These are phyloP conservation scores for Bocquillonia castaneifolia DNA, from an alignment of 441 rosid genomes.

Conservation along the genomic window DNA sequence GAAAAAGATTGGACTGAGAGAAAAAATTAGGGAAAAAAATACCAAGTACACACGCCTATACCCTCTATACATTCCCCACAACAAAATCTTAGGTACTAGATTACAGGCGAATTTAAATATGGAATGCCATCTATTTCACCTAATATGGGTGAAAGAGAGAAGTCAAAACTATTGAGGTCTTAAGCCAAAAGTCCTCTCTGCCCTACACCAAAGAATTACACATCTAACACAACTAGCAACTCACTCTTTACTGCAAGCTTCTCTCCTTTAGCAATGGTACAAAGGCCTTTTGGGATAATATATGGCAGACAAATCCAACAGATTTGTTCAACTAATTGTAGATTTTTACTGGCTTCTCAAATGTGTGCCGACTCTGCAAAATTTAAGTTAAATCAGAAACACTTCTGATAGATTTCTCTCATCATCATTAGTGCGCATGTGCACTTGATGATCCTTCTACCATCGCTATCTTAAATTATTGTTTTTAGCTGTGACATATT, in stretches of 20 bases:
- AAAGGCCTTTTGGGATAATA: background rate
- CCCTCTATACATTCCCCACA: conserved; percentile 40
- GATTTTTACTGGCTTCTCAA: conserved; percentile 87
- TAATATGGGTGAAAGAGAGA: conserved; percentile 19
- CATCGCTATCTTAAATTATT: background rate
- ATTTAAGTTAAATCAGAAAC: conserved; percentile 18
- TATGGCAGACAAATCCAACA: background rate
- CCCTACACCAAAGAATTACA: conserved; percentile 28
- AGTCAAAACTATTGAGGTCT: conserved; percentile 23
- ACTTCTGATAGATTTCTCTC: background rate
- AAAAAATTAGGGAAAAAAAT: conserved; percentile 1
- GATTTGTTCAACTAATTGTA: conserved; percentile 49
- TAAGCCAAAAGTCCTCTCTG: conserved; percentile 17
- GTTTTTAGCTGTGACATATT: background rate
- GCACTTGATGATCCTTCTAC: conserved; percentile 7
- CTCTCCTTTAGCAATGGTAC: conserved; percentile 18
- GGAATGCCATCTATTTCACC: conserved; percentile 26
- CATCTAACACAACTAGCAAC: conserved; percentile 21
- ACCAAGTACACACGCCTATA: conserved; percentile 31
- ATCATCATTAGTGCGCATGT: background rate
- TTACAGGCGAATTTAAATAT: conserved; percentile 28
- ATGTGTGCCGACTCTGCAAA: conserved; percentile 77
- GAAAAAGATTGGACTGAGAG: background rate
- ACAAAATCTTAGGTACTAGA: conserved; percentile 37
- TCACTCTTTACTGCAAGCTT: conserved; percentile 9